Evolutionary conservation across 768 basidiomycete species (phyloP), one percentile per base, ranked within the genome.

Genomic region (Panaeolus cyanescens): DNA sequence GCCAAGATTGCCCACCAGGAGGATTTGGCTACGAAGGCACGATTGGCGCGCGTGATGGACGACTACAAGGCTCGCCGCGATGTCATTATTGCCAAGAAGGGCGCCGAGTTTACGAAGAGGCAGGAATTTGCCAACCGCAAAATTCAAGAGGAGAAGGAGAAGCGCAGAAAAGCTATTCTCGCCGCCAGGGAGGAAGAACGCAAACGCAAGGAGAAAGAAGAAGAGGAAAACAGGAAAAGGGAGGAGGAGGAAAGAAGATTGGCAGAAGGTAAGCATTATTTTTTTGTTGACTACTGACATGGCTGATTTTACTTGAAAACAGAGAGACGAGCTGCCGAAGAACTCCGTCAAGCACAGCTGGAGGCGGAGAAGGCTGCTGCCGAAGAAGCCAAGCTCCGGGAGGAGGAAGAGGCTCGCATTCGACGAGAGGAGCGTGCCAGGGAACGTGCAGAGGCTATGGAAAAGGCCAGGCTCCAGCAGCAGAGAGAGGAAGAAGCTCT

Each of bases 81-180:
- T 53, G 77, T 69, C 9, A 75, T 95, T 45, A 73, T 87, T 40
- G 74, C 79, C 37, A 85, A 82, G 75, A 85, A 86, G 54, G 78
- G 78, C 9, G 85, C 85, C 32, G 92, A 93, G 71, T 92, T 87
- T 68, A 77, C 83, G 55, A 80, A 80, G 73, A 85, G 78, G 68
- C 73, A 81, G 64, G 85, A 81, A 45, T 75, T 73, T 25, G 90
- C 94, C 2, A 67, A 75, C 65, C 79, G 75, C 73, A 94, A 89
- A 82, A 86, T 95, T 58, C 88, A 86, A 62, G 88, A 92, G 70
- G 95, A 96, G 79, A 96, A 95, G 81, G 82, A 83, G 53, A 90
- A 88, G 80, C 80, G 89, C 65, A 80, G 80, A 62, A 80, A 80
- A 62, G 75, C 77, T 13, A 74, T 92, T 40, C 61, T 89, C 30